These are phyloP conservation scores for Acacia pycnantha DNA, from an alignment of 331 rosid species.

Conservation along the genomic window DNA sequence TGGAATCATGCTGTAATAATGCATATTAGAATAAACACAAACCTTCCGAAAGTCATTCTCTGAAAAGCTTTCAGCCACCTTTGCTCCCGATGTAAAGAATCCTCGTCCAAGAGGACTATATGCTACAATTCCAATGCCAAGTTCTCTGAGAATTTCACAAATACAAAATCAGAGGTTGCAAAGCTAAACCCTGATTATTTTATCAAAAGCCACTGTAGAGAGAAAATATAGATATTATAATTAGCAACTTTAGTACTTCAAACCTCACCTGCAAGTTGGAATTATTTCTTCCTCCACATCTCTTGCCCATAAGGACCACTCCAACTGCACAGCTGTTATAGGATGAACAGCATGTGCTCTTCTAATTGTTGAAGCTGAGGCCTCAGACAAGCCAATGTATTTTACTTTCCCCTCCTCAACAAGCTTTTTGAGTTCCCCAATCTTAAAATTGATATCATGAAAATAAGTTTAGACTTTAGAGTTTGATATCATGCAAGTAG, in stretches of 20 bases:
- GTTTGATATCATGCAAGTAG: background rate
- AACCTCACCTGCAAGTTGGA: conserved; percentile 64
- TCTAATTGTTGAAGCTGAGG: conserved; percentile 68
- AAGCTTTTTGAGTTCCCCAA: conserved; percentile 70
- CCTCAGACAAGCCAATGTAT: conserved; percentile 75
- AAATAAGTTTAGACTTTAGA: background rate
- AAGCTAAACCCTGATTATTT: background rate
- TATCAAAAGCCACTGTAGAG: background rate
- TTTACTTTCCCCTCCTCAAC: conserved; percentile 70
- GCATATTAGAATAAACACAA: conserved; percentile 10
- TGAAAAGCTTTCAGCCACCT: conserved; percentile 29
- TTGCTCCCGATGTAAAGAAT: conserved; percentile 58
- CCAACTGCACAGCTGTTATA: conserved; percentile 63
- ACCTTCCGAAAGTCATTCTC: conserved; percentile 49
- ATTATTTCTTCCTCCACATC: conserved; percentile 59
- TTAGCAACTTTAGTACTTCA: background rate
- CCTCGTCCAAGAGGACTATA: conserved; percentile 84
- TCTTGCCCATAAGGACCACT: conserved; percentile 66
- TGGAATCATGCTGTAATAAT: background rate
- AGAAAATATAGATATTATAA: background rate
- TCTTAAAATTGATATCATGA: conserved; percentile 23
- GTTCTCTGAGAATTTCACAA: conserved; percentile 43
- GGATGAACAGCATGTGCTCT: conserved; percentile 79
- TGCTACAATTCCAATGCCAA: conserved; percentile 75
- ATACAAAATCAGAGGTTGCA: background rate